Conservation (phyloP, 805 yeast species). For the Jamesozyma hellenica region DNA sequence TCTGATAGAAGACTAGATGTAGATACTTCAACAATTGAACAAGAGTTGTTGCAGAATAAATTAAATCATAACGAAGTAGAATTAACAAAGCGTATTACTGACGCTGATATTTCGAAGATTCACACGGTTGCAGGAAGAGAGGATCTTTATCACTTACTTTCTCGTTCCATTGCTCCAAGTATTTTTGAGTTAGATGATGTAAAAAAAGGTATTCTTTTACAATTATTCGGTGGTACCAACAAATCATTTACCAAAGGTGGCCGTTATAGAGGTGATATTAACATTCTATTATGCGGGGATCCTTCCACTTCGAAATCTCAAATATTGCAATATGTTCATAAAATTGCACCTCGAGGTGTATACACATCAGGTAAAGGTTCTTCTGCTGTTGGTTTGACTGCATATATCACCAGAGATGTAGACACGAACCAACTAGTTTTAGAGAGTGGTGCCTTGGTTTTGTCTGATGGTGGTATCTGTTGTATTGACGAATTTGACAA, state of each 20-base stretch:
- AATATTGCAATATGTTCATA: constrained; percentile 85
- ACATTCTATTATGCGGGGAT: constrained; percentile 88
- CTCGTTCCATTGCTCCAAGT: constrained; percentile 94
- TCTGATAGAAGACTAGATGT: constrained; percentile 74
- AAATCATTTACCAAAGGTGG: constrained; percentile 86
- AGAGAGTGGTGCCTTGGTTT: constrained; percentile 91
- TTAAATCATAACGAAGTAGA: constrained; percentile 51
- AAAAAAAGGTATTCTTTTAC: constrained; percentile 86
- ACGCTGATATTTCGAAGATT: constrained; percentile 60
- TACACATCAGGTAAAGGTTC: constrained; percentile 98
- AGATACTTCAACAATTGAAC: constrained; percentile 56
- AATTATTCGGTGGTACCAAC: constrained; percentile 91
- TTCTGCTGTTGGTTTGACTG: constrained; percentile 97
- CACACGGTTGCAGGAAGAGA: constrained; percentile 50
- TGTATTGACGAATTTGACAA: constrained; percentile 98
- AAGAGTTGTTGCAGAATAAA: constrained; percentile 39
- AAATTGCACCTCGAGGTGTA: constrained; percentile 95
- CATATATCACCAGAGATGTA: constrained; percentile 87
- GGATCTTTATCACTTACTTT: constrained; percentile 75
- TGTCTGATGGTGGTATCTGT: constrained; percentile 96
- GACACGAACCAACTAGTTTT: constrained; percentile 89
- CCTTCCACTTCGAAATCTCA: constrained; percentile 98
- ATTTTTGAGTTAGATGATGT: constrained; percentile 94
- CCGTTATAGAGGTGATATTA: constrained; percentile 90
- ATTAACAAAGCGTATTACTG: constrained; percentile 59